Conservation (phyloP, 2,329 filamentous ascomycete species). For the Tolypocladium amazonense region DNA sequence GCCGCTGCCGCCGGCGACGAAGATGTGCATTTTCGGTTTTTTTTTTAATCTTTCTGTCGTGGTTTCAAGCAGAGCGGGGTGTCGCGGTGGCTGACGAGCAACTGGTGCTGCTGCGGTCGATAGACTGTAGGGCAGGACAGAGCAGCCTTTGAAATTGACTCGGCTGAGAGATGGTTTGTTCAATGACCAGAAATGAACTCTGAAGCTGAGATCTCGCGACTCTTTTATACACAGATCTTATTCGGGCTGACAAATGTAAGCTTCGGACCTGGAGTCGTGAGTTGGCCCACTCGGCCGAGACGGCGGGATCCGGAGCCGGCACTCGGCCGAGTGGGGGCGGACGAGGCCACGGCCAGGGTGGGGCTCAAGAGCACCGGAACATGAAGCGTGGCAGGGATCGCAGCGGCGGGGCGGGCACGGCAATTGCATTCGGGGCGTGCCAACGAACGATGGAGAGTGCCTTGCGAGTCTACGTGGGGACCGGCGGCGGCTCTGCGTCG, state of each 20-base stretch:
- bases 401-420: too few relatives aligned
- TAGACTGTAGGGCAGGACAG: neutral
- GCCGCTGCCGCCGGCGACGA: constrained; percentile 36
- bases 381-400: too few relatives aligned
- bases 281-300: neutral
- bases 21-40: constrained; percentile 26
- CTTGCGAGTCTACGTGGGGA: too few relatives aligned
- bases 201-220: neutral
- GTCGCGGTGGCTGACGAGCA: too few relatives aligned
- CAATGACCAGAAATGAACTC: neutral
- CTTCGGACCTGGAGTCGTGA: neutral
- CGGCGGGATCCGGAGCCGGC: neutral
- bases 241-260: neutral
- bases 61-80: too few relatives aligned
- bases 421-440: neutral
- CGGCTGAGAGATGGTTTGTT: neutral
- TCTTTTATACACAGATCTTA: neutral
- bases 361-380: too few relatives aligned
- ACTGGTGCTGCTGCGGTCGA: too few relatives aligned
- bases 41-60: neutral
- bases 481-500: neutral
- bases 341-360: neutral
- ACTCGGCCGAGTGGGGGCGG: neutral
- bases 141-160: neutral
- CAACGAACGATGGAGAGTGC: too few relatives aligned